Base-by-base conservation (phyloP, 1,139 yeast genomes). In the Diutina sp. region DNA sequence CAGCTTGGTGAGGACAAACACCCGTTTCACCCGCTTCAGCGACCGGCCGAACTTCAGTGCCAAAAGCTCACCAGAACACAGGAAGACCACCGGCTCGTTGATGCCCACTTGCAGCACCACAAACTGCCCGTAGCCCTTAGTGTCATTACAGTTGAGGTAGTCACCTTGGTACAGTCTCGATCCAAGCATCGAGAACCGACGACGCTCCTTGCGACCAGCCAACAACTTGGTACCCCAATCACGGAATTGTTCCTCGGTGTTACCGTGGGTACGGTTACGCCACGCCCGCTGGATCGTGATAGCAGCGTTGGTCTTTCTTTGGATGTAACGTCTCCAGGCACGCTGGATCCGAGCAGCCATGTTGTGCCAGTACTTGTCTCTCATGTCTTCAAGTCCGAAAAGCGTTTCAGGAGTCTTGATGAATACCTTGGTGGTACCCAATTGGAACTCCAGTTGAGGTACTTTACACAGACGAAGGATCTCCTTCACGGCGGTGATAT, bases 311-410 rank as follows among this genome's bases (percentile, higher is more conserved):
- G 85, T 87, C 70, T 91, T 85, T 66, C 89, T 79, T 67, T 85
- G 85, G 60, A 85, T 72, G 67, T 87, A 89, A 63, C 89, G 78
- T 73, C 99, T 82, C 91, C 97, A 90, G 5, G 99, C 98, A 63
- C 98, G 81, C 73, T 95, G 99, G 63, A 95, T 93, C 64, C 96
- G 82, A 1, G 96, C 91, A 2, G 99, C 99, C 96, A 93, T 95
- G 65, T 89, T 90, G 67, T 90, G 95, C 99, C 99, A 95, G 68
- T 90, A 95, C 72, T 85, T 87, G 66, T 95, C 99, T 69, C 99
- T 83, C 95, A 91, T 85, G 65, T 90, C 95, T 71, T 95, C 99
- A 59, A 95, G 74, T 0, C 97, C 97, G 70, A 95, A 95, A 63
- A 95, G 76, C 0, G 99, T 93, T 67, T 95, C 99, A 7, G 99